A percentile compares a stretch with the other conserved stretches of the same genome.
Conservation (phyloP, 768 basidiomycete species). For the Rubroboletus pulcherrimus region DNA sequence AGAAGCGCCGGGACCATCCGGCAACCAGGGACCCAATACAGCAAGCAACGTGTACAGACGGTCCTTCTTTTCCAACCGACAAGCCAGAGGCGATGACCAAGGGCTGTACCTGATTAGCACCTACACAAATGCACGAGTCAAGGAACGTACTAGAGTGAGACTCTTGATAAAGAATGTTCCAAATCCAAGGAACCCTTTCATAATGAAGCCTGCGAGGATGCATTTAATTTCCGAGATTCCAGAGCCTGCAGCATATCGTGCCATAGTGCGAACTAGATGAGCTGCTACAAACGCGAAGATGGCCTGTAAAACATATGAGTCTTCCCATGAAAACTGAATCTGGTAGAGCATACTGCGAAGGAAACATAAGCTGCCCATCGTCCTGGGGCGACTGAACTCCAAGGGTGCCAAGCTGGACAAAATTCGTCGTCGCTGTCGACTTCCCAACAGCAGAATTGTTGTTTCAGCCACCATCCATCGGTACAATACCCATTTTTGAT, state of each 20-base stretch:
- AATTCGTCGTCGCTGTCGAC: slow-evolving; percentile 78
- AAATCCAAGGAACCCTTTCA: slow-evolving; percentile 91
- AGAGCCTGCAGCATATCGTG: slow-evolving; percentile 95
- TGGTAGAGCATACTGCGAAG: slow-evolving; percentile 68
- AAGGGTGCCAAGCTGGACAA: slow-evolving; percentile 90
- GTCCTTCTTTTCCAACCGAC: slow-evolving; percentile 97
- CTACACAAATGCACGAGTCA: background rate
- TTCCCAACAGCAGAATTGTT: slow-evolving; percentile 98
- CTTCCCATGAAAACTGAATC: background rate
- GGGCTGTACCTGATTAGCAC: slow-evolving; percentile 53
- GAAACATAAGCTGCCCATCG: slow-evolving; percentile 84
- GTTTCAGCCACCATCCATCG: slow-evolving; percentile 98
- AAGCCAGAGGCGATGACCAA: slow-evolving; percentile 95
- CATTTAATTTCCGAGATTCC: slow-evolving; percentile 99
- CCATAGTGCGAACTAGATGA: slow-evolving; percentile 82
- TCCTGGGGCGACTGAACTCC: slow-evolving; percentile 69
- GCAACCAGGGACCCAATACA: slow-evolving; percentile 91
- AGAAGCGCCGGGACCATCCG: slow-evolving; percentile 74
- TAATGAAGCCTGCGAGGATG: slow-evolving; percentile 93
- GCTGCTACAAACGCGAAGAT: slow-evolving; percentile 83
- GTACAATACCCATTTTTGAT: slow-evolving; percentile 96
- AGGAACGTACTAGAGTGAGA: slow-evolving; percentile 72
- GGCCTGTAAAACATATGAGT: slow-evolving; percentile 44
- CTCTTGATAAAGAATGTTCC: slow-evolving; percentile 93
- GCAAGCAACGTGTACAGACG: slow-evolving; percentile 96